Base-by-base conservation (phyloP, 805 yeast species). In the Nakazawaea laoshanensis region DNA sequence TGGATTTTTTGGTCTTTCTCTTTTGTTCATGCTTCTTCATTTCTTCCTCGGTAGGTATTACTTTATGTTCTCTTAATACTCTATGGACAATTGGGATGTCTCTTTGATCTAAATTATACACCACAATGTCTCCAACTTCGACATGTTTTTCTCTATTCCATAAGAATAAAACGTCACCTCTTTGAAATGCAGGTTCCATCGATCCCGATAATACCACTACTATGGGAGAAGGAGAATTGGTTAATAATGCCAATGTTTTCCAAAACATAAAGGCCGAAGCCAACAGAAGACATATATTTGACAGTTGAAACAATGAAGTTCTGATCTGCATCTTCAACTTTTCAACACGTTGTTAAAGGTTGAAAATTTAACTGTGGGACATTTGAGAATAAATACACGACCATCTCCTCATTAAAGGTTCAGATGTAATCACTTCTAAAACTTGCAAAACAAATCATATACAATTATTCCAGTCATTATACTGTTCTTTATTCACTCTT, bases 171-270 rank as follows among this genome's bases (percentile, higher is more conserved):
- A 92, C 79, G 53, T 92, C 98, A 32, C 98, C 98, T 59, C 98
- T 74, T 59, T 92, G 96, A 68, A 92, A 92, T 2, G 98, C 98
- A 2, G 98, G 98, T 55, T 92, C 98, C 98, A 92, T 92, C 2
- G 97, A 89, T 5, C 98, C 98, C 1, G 97, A 87, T 30, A 92
- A 70, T 7, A 92, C 98, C 19, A 92, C 98, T 14, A 92, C 98
- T 16, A 92, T 75, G 14, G 98, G 98, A 2, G 96, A 84, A 40
- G 84, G 78, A 0, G 96, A 77, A 57, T 85, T 76, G 8, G 96
- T 68, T 1, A 77, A 63, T 4, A 89, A 62, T 1, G 86, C 74
- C 11, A 89, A 63, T 0, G 83, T 72, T 50, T 85, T 86, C 95
- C 96, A 92, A 39, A 85, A 74, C 71, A 92, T 82, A 56, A 76